Evolutionary conservation across 192 early-diverging fungal genomes (phyloP).

Genomic region (Backusella mclennaniae): DNA sequence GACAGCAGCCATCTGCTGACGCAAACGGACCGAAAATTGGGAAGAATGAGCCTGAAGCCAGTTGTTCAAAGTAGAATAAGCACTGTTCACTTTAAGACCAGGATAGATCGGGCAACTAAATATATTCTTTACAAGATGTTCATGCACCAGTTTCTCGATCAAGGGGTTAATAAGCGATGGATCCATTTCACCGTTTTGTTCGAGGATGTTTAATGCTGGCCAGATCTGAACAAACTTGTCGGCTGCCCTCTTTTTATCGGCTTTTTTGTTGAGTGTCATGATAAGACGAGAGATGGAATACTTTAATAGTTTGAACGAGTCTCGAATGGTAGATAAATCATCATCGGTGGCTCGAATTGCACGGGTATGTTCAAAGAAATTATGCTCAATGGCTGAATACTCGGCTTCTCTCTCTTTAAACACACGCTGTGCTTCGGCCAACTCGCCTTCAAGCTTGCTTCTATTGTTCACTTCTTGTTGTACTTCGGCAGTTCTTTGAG

Average conservation of each 20-base stretch:
- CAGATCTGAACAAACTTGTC: conserved; percentile 27
- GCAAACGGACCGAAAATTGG: conserved; percentile 27
- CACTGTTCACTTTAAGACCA: conserved; percentile 33
- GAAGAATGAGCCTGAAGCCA: conserved; percentile 34
- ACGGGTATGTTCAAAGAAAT: conserved; percentile 35
- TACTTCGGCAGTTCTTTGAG: conserved; percentile 5
- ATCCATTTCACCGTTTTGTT: conserved; percentile 28
- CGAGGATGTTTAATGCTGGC: conserved; percentile 23
- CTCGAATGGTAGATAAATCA: conserved; percentile 41
- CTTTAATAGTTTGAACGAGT: conserved; percentile 36
- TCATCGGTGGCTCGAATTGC: conserved; percentile 40
- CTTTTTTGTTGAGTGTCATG: conserved; percentile 40
- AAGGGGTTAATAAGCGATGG: conserved; percentile 32
- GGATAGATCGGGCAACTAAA: conserved; percentile 34
- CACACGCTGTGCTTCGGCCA: conserved; percentile 25
- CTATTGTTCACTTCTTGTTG: conserved; percentile 10
- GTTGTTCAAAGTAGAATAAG: conserved; percentile 23
- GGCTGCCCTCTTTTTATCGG: conserved; percentile 30
- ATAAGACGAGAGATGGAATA: conserved; percentile 32
- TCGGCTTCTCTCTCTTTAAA: conserved; percentile 33
- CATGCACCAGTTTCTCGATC: conserved; percentile 34
- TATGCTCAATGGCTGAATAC: conserved; percentile 35
- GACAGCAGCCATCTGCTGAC: conserved; percentile 36
- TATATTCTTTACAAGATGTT: conserved; percentile 28
- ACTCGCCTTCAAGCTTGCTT: conserved; percentile 13